A percentile compares a stretch with the other conserved stretches of the same genome.
Evolutionary conservation across 2,329 filamentous ascomycete species (phyloP).

Genomic region (Hansfordia pulvinata): DNA sequence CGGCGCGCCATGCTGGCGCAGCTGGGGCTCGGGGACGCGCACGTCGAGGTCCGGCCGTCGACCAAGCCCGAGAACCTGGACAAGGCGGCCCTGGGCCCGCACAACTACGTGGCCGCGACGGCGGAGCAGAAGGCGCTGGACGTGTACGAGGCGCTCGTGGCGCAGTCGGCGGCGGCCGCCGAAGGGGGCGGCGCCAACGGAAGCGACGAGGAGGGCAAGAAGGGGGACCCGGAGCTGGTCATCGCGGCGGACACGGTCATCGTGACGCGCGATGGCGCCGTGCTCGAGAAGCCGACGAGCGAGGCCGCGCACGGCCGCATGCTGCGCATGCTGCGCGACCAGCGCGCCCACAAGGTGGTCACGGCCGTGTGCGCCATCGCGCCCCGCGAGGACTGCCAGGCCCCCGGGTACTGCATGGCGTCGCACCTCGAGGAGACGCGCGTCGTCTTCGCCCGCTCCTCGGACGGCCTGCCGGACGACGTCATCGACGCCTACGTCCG

Average conservation of each 20-base stretch:
- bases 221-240: constrained; percentile 63
- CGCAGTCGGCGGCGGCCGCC: constrained; percentile 16
- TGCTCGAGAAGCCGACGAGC: constrained; percentile 81
- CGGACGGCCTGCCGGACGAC: constrained; percentile 54
- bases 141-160: constrained; percentile 42
- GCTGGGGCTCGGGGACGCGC: constrained; percentile 70
- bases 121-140: constrained; percentile 71
- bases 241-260: constrained; percentile 88
- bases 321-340: constrained; percentile 71
- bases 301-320: constrained; percentile 74
- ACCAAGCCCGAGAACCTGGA: constrained; percentile 74
- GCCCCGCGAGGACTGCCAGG: constrained; percentile 63
- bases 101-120: constrained; percentile 84
- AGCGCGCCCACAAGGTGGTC: constrained; percentile 64
- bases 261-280: constrained; percentile 57
- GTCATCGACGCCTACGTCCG: constrained; percentile 66
- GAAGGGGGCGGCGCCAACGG: constrained; percentile 18
- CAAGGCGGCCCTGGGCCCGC: constrained; percentile 59
- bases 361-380: constrained; percentile 77
- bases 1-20: constrained; percentile 70
- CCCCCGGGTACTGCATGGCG: constrained; percentile 77
- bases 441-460: constrained; percentile 67
- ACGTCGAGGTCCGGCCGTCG: constrained; percentile 76
- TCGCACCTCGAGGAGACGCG: constrained; percentile 78
- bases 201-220: constrained; percentile 8